Conservation (phyloP, 495 filamentous ascomycete genomes). For the Xylaria acuta region DNA sequence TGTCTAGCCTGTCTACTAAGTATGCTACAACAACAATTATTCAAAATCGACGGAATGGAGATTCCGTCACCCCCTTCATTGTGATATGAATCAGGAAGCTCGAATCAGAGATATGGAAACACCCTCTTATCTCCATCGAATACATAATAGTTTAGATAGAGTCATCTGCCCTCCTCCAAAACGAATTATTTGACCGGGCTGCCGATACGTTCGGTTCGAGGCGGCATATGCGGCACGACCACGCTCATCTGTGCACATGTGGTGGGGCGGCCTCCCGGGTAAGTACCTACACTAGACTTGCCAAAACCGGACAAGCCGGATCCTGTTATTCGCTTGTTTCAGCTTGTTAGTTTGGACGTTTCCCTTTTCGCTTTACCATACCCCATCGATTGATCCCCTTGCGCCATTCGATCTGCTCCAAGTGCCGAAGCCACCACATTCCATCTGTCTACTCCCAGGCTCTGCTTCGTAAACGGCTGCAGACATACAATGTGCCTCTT, state of each 20-base stretch:
- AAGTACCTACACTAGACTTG: conserved; percentile 22
- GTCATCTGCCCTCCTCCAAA: conserved; percentile 1
- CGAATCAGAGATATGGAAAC: not conserved
- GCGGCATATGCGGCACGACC: not conserved
- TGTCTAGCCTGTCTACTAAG: not conserved
- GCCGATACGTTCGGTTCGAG: conserved; percentile 14
- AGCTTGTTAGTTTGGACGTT: not conserved
- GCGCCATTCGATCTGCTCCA: not conserved
- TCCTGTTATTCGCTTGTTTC: conserved; percentile 21
- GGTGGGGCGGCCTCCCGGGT: conserved; percentile 9
- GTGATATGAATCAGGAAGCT: conserved; percentile 16
- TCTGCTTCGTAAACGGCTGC: not conserved
- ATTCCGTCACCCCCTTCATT: not conserved
- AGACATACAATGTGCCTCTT: not conserved
- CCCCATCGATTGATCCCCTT: not conserved
- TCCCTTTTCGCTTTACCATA: conserved; percentile 10
- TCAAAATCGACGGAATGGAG: not conserved
- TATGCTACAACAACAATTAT: not conserved
- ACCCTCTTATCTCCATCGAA: conserved; percentile 22
- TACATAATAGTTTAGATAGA: not conserved
- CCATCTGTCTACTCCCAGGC: not conserved
- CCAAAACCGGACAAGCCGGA: conserved; percentile 24
- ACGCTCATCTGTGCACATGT: not conserved
- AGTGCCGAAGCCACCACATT: conserved; percentile 18
- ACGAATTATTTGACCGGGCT: not conserved